Evolutionary conservation across 495 filamentous ascomycete genomes (phyloP).

Genomic region (Penicillium riverlandense): DNA sequence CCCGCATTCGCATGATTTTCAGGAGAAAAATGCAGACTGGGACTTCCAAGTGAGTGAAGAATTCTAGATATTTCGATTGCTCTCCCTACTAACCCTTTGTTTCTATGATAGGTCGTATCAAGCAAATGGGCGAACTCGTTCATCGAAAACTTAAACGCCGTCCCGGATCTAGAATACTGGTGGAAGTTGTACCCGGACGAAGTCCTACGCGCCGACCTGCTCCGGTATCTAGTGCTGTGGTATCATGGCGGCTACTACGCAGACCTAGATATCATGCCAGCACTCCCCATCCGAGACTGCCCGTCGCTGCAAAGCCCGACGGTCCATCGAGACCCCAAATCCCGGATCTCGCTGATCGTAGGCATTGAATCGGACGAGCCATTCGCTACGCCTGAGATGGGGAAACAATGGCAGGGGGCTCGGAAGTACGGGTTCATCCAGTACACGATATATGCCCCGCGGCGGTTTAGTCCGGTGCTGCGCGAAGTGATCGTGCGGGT

Average conservation of each 20-base stretch:
- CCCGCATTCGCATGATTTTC: constrained; percentile 20
- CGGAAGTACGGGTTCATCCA: constrained; percentile 34
- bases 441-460: constrained; percentile 34
- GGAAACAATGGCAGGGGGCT: constrained; percentile 34
- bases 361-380: constrained; percentile 38
- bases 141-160: constrained; percentile 3
- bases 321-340: not conserved
- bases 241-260: constrained; percentile 38
- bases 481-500: constrained; percentile 30
- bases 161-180: constrained; percentile 12
- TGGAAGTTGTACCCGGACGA: constrained; percentile 18
- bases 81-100: too few species aligned
- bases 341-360: constrained; percentile 18
- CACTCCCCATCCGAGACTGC: constrained; percentile 13
- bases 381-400: constrained; percentile 23
- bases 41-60: too few species aligned
- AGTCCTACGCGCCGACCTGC: constrained; percentile 31
- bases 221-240: constrained; percentile 34
- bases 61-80: too few species aligned
- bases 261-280: constrained; percentile 31
- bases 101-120: constrained; percentile 7
- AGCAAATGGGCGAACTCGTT: constrained; percentile 9
- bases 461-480: constrained; percentile 32
- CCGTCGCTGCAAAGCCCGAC: constrained; percentile 6
- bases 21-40: constrained; percentile 14